Base-by-base conservation (phyloP, 805 yeast genomes). In the Teunomyces kruisii region DNA sequence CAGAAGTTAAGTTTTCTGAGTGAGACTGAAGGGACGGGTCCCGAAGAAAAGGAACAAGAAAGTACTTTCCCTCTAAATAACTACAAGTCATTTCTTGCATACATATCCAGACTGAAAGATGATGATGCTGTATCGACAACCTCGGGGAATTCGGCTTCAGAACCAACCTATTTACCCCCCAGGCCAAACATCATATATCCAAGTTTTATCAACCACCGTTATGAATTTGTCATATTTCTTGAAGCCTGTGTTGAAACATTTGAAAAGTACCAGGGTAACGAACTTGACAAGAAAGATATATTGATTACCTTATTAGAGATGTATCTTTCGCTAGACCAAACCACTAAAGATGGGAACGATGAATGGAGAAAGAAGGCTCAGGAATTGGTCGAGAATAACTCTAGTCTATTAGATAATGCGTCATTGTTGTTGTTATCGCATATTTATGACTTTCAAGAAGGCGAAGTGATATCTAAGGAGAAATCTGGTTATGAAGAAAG, bases 171-270 rank as follows among this genome's bases (percentile, higher is more conserved):
- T 62, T 84, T 84, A 42, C 97, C 98, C 1, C 99, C 99, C 3
- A 77, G 83, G 42, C 98, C 98, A 6, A 76, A 90, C 37, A 72
- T 92, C 32, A 87, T 92, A 1, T 94, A 89, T 59, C 83, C 92
- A 2, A 82, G 95, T 1, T 94, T 94, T 61, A 80, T 87, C n/a
- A 79, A 84, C 52, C 88, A 86, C 59, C 90, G 94, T 0, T 79
- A 83, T 57, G 94, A 91, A 58, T 92, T 94, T 73, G 94, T 91
- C 19, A 86, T 88, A 6, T 94, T 94, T 51, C 64, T 94, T 45
- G 99, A 94, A 61, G 97, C 98, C 0, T 89, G 96, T 55, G 66
- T 90, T 12, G 88, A 84, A 54, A 76, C 86, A 9, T 87, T 87
- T 58, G 90, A 84, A 44, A 76, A 76, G 45, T 87, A 83, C 57